Conservation (phyloP, 1,139 yeast species). For the Lizanozyma gosingica region DNA sequence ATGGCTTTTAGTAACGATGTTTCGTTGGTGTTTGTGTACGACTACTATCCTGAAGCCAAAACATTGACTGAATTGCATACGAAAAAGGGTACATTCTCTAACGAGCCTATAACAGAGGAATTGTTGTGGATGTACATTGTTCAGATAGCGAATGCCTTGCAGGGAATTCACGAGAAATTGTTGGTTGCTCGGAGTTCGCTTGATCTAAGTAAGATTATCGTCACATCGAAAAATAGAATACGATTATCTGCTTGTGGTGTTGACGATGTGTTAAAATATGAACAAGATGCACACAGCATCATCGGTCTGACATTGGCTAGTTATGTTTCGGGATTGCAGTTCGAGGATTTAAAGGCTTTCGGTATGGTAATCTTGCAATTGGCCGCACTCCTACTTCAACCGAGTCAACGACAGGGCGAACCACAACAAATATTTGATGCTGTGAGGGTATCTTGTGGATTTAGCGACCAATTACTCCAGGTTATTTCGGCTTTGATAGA, state of each 20-base stretch:
- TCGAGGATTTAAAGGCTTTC: conserved; percentile 44
- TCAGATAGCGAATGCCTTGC: conserved; percentile 64
- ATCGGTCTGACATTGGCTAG: conserved; percentile 11
- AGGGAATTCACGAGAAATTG: conserved; percentile 50
- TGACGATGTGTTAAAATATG: conserved; percentile 51
- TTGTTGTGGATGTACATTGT: conserved; percentile 67
- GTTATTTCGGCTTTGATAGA: not conserved
- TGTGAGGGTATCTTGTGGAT: not conserved
- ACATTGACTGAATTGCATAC: conserved; percentile 27
- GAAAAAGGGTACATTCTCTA: conserved; percentile 17
- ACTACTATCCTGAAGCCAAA: conserved; percentile 33
- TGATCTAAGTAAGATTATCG: conserved; percentile 60
- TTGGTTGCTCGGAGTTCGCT: conserved; percentile 55
- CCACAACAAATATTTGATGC: not conserved
- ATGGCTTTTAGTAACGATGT: conserved; percentile 70
- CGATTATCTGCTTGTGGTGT: conserved; percentile 68
- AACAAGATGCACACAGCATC: conserved; percentile 20
- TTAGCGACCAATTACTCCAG: not conserved
- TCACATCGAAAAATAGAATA: conserved; percentile 63
- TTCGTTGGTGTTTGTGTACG: conserved; percentile 36
- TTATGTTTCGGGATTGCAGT: conserved; percentile 25
- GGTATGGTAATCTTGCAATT: conserved; percentile 55
- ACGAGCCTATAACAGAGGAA: conserved; percentile 48
- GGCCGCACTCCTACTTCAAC: conserved; percentile 32
- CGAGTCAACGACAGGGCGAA: conserved; percentile 2